Conservation (phyloP, 768 basidiomycete genomes). For the Russula foetens region DNA sequence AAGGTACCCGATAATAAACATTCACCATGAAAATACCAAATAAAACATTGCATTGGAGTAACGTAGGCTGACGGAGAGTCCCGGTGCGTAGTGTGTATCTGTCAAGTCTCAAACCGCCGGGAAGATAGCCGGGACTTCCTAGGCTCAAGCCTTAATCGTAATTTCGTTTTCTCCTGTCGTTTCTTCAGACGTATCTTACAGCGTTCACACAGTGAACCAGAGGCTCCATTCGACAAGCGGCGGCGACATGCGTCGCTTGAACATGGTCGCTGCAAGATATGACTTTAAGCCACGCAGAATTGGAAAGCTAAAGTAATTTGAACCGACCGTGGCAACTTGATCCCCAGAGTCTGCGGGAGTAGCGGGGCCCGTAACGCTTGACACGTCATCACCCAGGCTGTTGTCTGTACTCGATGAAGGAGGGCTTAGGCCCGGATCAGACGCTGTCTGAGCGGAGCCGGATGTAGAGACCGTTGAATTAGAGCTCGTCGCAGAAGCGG, state of each 20-base stretch:
- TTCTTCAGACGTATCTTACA: constrained; percentile 40
- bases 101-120: background rate
- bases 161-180: constrained; percentile 36
- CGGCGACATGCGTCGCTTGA: constrained; percentile 35
- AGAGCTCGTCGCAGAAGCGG: background rate
- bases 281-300: background rate
- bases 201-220: constrained; percentile 34
- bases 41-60: background rate
- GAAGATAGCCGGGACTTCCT: constrained; percentile 3
- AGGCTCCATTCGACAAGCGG: constrained; percentile 22
- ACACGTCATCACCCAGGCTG: background rate
- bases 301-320: background rate
- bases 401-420: background rate
- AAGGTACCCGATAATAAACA: background rate
- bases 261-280: constrained; percentile 20
- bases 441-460: background rate
- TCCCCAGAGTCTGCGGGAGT: background rate
- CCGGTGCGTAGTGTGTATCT: no score
- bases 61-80: no score
- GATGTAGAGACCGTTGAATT: background rate
- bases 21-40: background rate
- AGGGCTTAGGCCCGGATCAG: background rate
- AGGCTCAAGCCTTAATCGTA: constrained; percentile 39
- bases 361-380: background rate
- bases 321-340: constrained; percentile 1